phyloP scores from a whole-genome alignment of 495 filamentous ascomycete genomes.

The Penicillium desertorum region DNA sequence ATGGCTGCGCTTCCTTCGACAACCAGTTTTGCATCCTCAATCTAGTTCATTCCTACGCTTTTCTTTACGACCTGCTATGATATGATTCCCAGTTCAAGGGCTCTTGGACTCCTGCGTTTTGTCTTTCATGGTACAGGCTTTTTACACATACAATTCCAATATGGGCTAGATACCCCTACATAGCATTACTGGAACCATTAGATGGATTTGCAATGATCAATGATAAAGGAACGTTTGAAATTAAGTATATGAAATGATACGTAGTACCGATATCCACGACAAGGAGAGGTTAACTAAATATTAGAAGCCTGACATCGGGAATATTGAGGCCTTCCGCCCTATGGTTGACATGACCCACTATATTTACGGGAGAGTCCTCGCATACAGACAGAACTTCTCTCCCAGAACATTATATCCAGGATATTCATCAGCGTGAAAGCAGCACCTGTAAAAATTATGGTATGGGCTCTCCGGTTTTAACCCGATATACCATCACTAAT shows the following conservation, averaged over 20 bases:
- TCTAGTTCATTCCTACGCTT: neutral
- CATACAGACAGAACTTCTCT: neutral
- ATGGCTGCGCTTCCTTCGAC: neutral
- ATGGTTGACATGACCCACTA: neutral
- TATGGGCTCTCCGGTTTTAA: neutral
- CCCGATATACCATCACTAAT: neutral
- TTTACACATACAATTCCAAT: neutral
- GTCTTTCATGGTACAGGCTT: neutral
- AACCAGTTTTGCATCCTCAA: neutral
- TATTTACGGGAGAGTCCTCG: neutral
- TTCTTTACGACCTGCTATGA: neutral
- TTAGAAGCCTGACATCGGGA: neutral
- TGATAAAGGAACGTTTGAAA: neutral
- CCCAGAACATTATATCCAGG: neutral
- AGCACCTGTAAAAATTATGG: neutral
- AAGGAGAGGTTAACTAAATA: no score
- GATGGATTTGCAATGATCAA: neutral
- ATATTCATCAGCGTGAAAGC: neutral
- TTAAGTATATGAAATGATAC: neutral
- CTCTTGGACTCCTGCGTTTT: slow-evolving; percentile 1
- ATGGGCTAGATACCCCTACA: neutral
- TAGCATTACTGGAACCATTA: neutral
- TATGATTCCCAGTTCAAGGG: slow-evolving; percentile 6
- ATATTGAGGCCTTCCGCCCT: neutral
- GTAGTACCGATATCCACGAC: no score